Evolutionary conservation across 1,139 yeast genomes (phyloP).

Genomic region (Maudiozyma humilis): DNA sequence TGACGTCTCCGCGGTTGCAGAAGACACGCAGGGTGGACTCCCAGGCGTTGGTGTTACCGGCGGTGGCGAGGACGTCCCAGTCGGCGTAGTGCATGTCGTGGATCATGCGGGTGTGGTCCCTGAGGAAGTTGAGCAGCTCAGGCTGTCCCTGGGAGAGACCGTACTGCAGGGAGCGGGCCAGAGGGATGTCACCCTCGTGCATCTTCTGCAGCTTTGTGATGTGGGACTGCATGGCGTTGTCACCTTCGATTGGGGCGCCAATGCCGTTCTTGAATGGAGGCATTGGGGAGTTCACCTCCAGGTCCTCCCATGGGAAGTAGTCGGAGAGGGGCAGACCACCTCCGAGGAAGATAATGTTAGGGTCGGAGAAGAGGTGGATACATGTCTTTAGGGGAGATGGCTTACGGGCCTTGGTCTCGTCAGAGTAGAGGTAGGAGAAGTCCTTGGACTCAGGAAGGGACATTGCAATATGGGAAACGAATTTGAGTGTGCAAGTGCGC

Average conservation of each 20-base stretch:
- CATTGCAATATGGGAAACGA: conserved; percentile 20
- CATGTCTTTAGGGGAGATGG: conserved; percentile 80
- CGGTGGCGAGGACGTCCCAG: conserved; percentile 57
- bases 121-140: conserved; percentile 57
- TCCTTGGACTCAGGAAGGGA: conserved; percentile 48
- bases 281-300: conserved; percentile 61
- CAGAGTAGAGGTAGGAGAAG: conserved; percentile 64
- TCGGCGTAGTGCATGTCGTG: conserved; percentile 55
- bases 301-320: conserved; percentile 82
- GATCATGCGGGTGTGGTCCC: conserved; percentile 66
- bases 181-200: conserved; percentile 54
- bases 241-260: conserved; percentile 49
- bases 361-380: conserved; percentile 64
- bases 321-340: conserved; percentile 92
- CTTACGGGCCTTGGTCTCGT: conserved; percentile 67
- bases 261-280: conserved; percentile 74
- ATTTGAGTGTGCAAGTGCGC: background rate
- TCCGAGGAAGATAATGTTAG: conserved; percentile 79
- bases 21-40: conserved; percentile 78
- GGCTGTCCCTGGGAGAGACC: conserved; percentile 78
- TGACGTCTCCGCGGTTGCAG: conserved; percentile 65
- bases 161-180: conserved; percentile 83
- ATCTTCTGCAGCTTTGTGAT: conserved; percentile 29
- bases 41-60: conserved; percentile 88
- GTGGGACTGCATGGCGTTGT: conserved; percentile 35